Evolutionary conservation across 768 basidiomycete species (phyloP).

Genomic region (Fomitopsis serialis): DNA sequence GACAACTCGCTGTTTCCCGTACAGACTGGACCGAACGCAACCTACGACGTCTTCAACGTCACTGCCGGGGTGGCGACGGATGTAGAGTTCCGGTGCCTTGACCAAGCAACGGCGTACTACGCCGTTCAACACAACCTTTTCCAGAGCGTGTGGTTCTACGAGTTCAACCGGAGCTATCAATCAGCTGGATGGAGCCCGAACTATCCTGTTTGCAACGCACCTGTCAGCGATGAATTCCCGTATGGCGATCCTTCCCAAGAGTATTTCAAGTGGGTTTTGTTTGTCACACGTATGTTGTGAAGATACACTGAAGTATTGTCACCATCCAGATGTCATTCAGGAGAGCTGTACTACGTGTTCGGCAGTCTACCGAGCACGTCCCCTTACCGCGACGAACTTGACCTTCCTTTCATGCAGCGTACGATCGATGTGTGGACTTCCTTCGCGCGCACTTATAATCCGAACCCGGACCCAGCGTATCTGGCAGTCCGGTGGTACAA

Average conservation of each 20-base stretch:
- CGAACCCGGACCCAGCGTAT: slow-evolving; percentile 38
- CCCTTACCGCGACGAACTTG: slow-evolving; percentile 42
- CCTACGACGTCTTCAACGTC: slow-evolving; percentile 41
- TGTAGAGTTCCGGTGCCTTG: slow-evolving; percentile 41
- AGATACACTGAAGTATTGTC: neutral
- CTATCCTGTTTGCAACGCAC: slow-evolving; percentile 38
- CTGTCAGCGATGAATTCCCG: slow-evolving; percentile 35
- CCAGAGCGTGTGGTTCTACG: slow-evolving; percentile 36
- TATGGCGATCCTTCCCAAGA: slow-evolving; percentile 41
- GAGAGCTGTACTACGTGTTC: slow-evolving; percentile 28
- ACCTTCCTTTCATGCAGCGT: slow-evolving; percentile 40
- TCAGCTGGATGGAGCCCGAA: slow-evolving; percentile 38
- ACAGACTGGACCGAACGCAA: slow-evolving; percentile 29
- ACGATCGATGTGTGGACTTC: slow-evolving; percentile 40
- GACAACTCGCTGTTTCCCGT: slow-evolving; percentile 34
- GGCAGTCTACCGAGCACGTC: slow-evolving; percentile 28
- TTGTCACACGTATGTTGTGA: neutral
- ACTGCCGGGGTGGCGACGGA: slow-evolving; percentile 40
- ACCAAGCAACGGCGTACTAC: slow-evolving; percentile 43
- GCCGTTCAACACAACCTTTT: slow-evolving; percentile 37
- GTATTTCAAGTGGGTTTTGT: slow-evolving; percentile 34
- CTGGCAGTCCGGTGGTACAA: slow-evolving; percentile 39
- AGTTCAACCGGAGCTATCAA: slow-evolving; percentile 42
- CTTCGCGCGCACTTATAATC: slow-evolving; percentile 43
- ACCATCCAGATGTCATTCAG: slow-evolving; percentile 25